These are phyloP conservation scores for Fusarium cicatricum DNA, from an alignment of 2,329 filamentous ascomycete genomes.

Conservation along the genomic window DNA sequence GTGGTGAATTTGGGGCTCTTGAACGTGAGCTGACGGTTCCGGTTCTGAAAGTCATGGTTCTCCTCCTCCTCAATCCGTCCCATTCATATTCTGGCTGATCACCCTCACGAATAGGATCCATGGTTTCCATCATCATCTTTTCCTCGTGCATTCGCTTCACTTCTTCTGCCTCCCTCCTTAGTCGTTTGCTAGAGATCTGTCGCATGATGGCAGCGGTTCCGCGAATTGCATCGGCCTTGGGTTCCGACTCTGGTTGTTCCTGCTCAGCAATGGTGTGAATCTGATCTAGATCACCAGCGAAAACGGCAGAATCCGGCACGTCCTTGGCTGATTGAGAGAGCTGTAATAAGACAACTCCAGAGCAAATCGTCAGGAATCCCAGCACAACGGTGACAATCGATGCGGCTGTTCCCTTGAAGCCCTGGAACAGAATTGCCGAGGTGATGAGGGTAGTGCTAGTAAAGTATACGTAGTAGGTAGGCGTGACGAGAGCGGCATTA, in stretches of 20 bases:
- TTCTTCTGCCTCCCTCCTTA: slow-evolving; percentile 83
- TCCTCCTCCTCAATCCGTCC: slow-evolving; percentile 85
- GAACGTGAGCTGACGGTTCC: slow-evolving; percentile 41
- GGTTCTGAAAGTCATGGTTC: slow-evolving; percentile 56
- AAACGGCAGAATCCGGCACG: slow-evolving; percentile 91
- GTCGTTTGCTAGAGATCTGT: slow-evolving; percentile 77
- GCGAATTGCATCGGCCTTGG: slow-evolving; percentile 94
- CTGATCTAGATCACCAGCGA: slow-evolving; percentile 92
- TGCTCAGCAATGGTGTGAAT: slow-evolving; percentile 95
- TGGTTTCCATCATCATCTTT: slow-evolving; percentile 70
- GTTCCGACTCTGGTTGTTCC: slow-evolving; percentile 94
- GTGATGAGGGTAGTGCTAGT: slow-evolving; percentile 95
- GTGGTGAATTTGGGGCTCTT: slow-evolving; percentile 40
- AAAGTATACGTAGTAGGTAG: slow-evolving; percentile 99
- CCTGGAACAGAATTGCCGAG: slow-evolving; percentile 89
- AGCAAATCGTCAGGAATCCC: slow-evolving; percentile 93
- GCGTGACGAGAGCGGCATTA: slow-evolving; percentile 95
- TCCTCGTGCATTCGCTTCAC: slow-evolving; percentile 82
- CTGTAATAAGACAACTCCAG: slow-evolving; percentile 90
- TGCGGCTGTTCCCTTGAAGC: slow-evolving; percentile 85
- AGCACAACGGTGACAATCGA: slow-evolving; percentile 90
- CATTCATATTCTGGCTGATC: slow-evolving; percentile 79
- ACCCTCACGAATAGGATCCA: slow-evolving; percentile 80
- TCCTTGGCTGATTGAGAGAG: slow-evolving; percentile 99
- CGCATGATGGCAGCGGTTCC: slow-evolving; percentile 89